Percentiles rank a stretch among this genome's conserved stretches.
Evolutionary conservation across 257 asterid genomes (phyloP).

Genomic region (Prunella vulgaris): DNA sequence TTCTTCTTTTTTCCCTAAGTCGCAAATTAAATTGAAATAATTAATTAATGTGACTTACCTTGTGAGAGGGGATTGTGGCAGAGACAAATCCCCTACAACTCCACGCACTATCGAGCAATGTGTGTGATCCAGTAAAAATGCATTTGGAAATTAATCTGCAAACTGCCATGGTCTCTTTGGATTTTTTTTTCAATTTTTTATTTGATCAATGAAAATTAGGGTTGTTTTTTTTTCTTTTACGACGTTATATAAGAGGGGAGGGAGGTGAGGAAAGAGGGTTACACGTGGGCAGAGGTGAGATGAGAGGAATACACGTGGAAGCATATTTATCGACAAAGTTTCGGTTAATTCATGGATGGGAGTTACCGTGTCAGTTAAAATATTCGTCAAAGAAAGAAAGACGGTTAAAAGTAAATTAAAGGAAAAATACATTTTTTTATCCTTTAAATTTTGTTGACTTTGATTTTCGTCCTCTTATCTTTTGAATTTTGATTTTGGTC

Average conservation of each 20-base stretch:
- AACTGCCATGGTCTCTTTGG: slow-evolving; percentile 24
- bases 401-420: no score
- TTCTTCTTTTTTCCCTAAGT: no score
- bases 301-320: no score
- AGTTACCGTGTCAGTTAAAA: not conserved
- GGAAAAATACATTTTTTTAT: no score
- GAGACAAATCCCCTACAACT: slow-evolving; percentile 44
- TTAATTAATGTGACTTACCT: slow-evolving; percentile 30
- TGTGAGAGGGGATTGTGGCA: slow-evolving; percentile 41
- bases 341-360: slow-evolving; percentile 22
- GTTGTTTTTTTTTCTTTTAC: not conserved
- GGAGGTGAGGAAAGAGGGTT: not conserved
- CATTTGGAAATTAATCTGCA: slow-evolving; percentile 29
- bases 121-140: slow-evolving; percentile 21
- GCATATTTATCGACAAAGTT: not conserved
- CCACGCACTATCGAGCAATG: slow-evolving; percentile 27
- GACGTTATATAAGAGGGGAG: not conserved
- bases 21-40: not conserved
- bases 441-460: no score
- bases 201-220: not conserved
- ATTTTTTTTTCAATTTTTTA: not conserved
- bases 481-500: no score
- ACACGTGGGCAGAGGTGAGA: not conserved
- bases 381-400: not conserved
- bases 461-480: no score